A percentile compares a stretch with the other conserved stretches of the same genome.
phyloP scores from a whole-genome alignment of 768 basidiomycete genomes.

The Auricularia sp. region DNA sequence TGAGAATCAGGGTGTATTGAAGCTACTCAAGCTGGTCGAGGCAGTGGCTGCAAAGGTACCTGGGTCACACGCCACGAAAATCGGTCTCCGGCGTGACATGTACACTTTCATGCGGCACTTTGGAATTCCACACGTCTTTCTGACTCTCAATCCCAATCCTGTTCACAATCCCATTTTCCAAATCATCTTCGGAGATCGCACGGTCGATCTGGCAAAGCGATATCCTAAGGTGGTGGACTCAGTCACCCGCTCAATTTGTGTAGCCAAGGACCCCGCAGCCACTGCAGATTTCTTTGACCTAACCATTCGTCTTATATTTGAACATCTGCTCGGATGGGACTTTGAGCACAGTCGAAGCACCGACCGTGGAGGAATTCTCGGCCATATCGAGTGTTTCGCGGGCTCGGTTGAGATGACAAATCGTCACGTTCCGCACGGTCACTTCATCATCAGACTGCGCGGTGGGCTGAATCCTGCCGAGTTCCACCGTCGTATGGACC shows the following conservation, averaged over 20 bases:
- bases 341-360: too few relatives aligned
- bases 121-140: slow-evolving; percentile 20
- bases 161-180: slow-evolving; percentile 22
- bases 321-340: too few relatives aligned
- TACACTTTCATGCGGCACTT: slow-evolving; percentile 20
- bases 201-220: not conserved
- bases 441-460: slow-evolving; percentile 21
- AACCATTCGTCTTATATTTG: too few relatives aligned
- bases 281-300: too few relatives aligned
- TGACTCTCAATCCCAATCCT: slow-evolving; percentile 19
- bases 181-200: slow-evolving; percentile 17
- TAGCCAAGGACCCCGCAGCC: too few relatives aligned
- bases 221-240: too few relatives aligned
- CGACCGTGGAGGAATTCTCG: slow-evolving; percentile 8
- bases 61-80: slow-evolving; percentile 10
- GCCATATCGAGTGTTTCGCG: slow-evolving; percentile 21
- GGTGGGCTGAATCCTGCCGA: too few relatives aligned
- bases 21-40: too few relatives aligned
- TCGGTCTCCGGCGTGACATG: slow-evolving; percentile 16
- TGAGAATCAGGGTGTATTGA: slow-evolving; percentile 13
- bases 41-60: too few relatives aligned
- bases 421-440: slow-evolving; percentile 21
- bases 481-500: slow-evolving; percentile 9
- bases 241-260: too few relatives aligned
- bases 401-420: slow-evolving; percentile 19